phyloP scores from a whole-genome alignment of 805 yeast species.

The Zygoascus bituminiphila region DNA sequence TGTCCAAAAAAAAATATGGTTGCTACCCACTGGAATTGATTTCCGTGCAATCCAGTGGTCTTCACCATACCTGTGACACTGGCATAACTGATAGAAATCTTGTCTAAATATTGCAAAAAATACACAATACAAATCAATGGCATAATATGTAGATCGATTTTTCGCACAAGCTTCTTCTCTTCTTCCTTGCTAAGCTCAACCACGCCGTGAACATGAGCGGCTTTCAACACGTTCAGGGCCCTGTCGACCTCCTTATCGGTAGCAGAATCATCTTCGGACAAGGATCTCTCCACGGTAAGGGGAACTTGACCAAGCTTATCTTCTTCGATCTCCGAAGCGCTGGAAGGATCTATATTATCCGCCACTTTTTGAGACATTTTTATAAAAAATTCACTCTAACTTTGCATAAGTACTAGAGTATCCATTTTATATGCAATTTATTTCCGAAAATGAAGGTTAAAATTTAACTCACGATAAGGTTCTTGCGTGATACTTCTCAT shows the following conservation, averaged over 20 bases:
- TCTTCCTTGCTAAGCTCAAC: constrained; percentile 24
- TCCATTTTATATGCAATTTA: too few relatives aligned
- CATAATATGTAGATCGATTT: constrained; percentile 17
- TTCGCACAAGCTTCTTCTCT: constrained; percentile 19
- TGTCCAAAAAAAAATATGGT: constrained; percentile 39
- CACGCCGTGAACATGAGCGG: constrained; percentile 14
- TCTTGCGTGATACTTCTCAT: too few relatives aligned
- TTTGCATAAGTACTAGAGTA: too few relatives aligned
- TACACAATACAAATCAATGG: constrained; percentile 14
- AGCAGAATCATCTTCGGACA: too few relatives aligned
- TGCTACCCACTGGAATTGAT: constrained; percentile 37
- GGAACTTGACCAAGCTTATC: background rate
- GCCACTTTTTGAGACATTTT: too few relatives aligned
- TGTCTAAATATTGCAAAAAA: constrained; percentile 32
- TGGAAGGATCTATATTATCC: too few relatives aligned
- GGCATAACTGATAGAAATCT: constrained; percentile 41
- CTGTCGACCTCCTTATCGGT: constrained; percentile 4
- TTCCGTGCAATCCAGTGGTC: constrained; percentile 34
- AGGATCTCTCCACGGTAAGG: too few relatives aligned
- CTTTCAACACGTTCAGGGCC: constrained; percentile 8
- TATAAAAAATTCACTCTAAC: too few relatives aligned
- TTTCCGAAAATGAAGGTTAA: too few relatives aligned
- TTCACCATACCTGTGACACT: constrained; percentile 41
- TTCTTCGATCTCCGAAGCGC: background rate
- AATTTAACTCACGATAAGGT: too few relatives aligned